Base-by-base conservation (phyloP, 1,284 basidiomycete species). In the Pascua sp. region DNA sequence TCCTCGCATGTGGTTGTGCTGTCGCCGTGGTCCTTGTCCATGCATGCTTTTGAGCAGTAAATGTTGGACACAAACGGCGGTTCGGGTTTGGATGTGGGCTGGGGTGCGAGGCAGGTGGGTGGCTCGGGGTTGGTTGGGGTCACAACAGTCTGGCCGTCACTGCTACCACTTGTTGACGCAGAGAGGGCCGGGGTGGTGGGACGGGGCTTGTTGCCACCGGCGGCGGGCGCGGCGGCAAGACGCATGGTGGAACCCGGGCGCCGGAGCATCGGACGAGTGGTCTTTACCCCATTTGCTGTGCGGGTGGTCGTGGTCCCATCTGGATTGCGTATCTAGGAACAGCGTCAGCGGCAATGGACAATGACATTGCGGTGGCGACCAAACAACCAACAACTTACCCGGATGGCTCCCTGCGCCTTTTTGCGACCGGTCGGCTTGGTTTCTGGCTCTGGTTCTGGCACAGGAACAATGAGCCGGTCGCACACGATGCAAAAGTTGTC, bases 401-500 rank as follows among this genome's bases (percentile, higher is more conserved):
- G 48, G 58, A 75, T 73, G 46, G 68, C 64, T n/a, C 24, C 72
- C 73, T 8, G 58, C 61, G 11, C 55, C 64, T 70, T 72, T 55
- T 61, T 64, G 13, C 44, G 16, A 42, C 49, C 51, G 24, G 44
- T 38, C 40, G 24, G 64, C 63, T 66, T 63, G 40, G 57, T 44
- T 13, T 57, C 57, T 12, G 59, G 58, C 15, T 59, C 58, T 7
- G 51, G 50, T 24, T 54, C 53, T 47, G 68, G 65, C 36, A 67
- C 60, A 2, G 65, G 54, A 11, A 63, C 56, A 57, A 75, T 75
- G 15, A 69, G 56, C 40, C 65, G 56, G 52, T 75, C 73, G 56
- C 73, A 75, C 16, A 73, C 70, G 49, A 75, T 72, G 55, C 73
- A 75, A 51, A 67, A 75, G 55, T 64, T 64, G 43, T 72, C 64